A percentile compares a stretch with the other conserved stretches of the same genome.
Conservation (phyloP, 2,329 filamentous ascomycete genomes). For the Dichotomopilus funicola region DNA sequence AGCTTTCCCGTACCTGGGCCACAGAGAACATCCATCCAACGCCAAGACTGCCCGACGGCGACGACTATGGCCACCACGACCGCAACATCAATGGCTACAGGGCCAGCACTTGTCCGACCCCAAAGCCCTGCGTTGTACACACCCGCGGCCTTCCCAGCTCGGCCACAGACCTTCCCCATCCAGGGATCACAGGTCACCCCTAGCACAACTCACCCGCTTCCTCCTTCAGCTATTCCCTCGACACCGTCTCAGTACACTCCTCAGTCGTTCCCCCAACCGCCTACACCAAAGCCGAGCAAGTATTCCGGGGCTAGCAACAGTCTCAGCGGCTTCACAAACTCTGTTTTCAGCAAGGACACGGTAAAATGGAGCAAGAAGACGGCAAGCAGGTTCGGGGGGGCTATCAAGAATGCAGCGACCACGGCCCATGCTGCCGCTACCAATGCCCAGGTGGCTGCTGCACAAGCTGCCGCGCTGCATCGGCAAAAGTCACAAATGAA, state of each 20-base stretch:
- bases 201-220: neutral
- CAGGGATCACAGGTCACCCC: neutral
- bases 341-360: conserved; percentile 23
- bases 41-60: neutral
- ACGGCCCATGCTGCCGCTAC: conserved; percentile 15
- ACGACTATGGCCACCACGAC: neutral
- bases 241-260: conserved; percentile 5
- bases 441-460: conserved; percentile 13
- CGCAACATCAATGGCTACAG: neutral
- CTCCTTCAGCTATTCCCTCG: conserved; percentile 11
- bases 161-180: neutral
- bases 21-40: too few relatives aligned
- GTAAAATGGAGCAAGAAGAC: conserved; percentile 23
- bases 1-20: too few relatives aligned
- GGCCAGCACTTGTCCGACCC: neutral
- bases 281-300: neutral
- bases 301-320: conserved; percentile 1
- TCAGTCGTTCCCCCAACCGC: neutral
- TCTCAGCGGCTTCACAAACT: conserved; percentile 16
- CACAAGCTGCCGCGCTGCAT: conserved; percentile 11
- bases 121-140: neutral
- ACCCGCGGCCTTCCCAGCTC: conserved; percentile 13
- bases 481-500: conserved; percentile 12
- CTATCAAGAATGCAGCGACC: conserved; percentile 17
- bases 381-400: conserved; percentile 15